Evolutionary conservation across 192 early-diverging fungal genomes (phyloP), one percentile per base, ranked within the genome.

Genomic region (Linnemannia elongata): DNA sequence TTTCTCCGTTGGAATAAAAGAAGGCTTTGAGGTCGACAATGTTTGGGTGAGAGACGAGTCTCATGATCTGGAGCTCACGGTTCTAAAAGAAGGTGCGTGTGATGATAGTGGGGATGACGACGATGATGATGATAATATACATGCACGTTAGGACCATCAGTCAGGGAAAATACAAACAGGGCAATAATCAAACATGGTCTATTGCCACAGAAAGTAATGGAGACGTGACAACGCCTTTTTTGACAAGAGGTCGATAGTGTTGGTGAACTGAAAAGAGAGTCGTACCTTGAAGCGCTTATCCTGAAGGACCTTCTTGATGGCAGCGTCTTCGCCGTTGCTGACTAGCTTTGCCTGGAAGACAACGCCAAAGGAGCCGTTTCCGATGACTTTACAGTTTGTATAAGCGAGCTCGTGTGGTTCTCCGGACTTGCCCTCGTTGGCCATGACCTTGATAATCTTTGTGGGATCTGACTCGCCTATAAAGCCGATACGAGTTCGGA

Each of bases 261-360:
- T 8, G n/a, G 60, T 30, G 24, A 10, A 38, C 13, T 41, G 30
- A 27, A 30, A 78, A 45, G 38, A 24, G n/a, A 60, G 0, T 7
- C 20, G 74, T 91, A 96, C 96, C 93, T 99, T 99, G 93, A 98
- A 99, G 45, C 98, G 94, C 89, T 96, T 97, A 88, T 99, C 98
- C 92, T 99, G 98, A 44, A 98, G 89, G 8, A 99, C 98, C 90
- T 98, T 99, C 91, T 99, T 99, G 79, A 99, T 97, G 71, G 98
- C 98, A n/a, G 94, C 95, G 42, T 93, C 91, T 86, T 99, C 96
- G 68, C 93, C 91, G 72, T 91, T 93, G 78, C 94, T 91, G 41
- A 96, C 89, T 36, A 99, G 87, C 89, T 96, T 96, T 24, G 97
- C 98, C 89, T 98, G 97, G 88, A 95, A 98, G 35, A 99, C 98